These are phyloP conservation scores for Persicaria maculosa DNA, from an alignment of 148 eudicot species.

Conservation along the genomic window DNA sequence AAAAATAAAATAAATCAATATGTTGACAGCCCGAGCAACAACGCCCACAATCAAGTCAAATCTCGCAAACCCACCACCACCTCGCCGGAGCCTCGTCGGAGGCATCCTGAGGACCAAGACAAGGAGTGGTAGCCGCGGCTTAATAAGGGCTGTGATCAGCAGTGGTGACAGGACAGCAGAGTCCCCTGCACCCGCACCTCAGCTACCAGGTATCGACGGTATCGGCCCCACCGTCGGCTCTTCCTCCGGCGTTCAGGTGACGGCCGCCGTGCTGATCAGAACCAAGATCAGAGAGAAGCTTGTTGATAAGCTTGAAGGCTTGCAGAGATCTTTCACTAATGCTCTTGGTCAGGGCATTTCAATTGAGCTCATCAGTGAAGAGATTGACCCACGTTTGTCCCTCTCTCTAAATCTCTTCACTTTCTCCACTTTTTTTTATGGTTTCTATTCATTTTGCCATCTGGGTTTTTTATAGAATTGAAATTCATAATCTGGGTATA, in stretches of 20 bases:
- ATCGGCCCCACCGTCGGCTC: neutral
- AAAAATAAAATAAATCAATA: neutral
- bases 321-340: conserved; percentile 51
- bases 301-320: conserved; percentile 59
- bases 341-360: conserved; percentile 64
- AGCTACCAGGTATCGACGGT: neutral
- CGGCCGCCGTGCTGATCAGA: conserved; percentile 55
- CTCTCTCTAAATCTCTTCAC: neutral
- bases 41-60: conserved; percentile 8
- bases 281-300: conserved; percentile 68
- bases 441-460: neutral
- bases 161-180: conserved; percentile 39
- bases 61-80: neutral
- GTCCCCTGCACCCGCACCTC: conserved; percentile 26
- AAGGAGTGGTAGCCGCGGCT: conserved; percentile 6
- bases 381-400: conserved; percentile 62
- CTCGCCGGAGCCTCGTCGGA: conserved; percentile 25
- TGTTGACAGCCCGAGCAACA: conserved; percentile 6
- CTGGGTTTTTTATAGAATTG: neutral
- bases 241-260: conserved; percentile 33
- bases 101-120: conserved; percentile 2
- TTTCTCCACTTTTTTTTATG: neutral
- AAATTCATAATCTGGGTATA: neutral
- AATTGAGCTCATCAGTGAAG: conserved; percentile 68
- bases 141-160: conserved; percentile 56